Conservation (phyloP, 768 basidiomycete genomes). For the Trichaptum fuscoviolaceum region DNA sequence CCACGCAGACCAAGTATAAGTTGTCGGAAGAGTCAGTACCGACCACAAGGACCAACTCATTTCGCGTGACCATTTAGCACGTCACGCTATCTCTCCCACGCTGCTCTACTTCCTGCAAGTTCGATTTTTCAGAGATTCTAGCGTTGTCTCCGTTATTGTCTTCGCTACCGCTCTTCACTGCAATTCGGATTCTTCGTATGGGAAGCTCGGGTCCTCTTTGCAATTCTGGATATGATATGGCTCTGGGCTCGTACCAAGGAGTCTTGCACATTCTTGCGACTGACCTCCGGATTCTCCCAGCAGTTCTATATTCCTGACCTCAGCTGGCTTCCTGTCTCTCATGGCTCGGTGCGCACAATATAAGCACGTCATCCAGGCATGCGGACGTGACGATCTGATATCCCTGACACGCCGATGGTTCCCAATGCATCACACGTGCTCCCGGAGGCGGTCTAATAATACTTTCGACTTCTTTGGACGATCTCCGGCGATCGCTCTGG, state of each 20-base stretch:
- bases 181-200: background rate
- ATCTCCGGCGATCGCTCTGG: background rate
- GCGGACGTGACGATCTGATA: slow-evolving; percentile 1
- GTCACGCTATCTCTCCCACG: background rate
- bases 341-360: background rate
- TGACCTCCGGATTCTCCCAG: background rate
- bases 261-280: background rate
- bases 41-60: background rate
- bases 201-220: background rate
- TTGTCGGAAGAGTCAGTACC: background rate
- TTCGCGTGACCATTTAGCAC: background rate
- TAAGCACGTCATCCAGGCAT: background rate
- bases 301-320: background rate
- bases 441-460: background rate
- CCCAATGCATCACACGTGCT: background rate
- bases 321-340: background rate
- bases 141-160: background rate
- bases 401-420: background rate
- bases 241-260: background rate
- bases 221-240: background rate
- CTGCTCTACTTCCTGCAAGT: background rate
- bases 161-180: background rate
- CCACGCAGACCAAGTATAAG: background rate
- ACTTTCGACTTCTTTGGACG: background rate
- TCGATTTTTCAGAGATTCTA: background rate